A percentile compares a stretch with the other conserved stretches of the same genome.
phyloP scores from a whole-genome alignment of 2,329 filamentous ascomycete genomes.

The Ascosphaera aggregata region DNA sequence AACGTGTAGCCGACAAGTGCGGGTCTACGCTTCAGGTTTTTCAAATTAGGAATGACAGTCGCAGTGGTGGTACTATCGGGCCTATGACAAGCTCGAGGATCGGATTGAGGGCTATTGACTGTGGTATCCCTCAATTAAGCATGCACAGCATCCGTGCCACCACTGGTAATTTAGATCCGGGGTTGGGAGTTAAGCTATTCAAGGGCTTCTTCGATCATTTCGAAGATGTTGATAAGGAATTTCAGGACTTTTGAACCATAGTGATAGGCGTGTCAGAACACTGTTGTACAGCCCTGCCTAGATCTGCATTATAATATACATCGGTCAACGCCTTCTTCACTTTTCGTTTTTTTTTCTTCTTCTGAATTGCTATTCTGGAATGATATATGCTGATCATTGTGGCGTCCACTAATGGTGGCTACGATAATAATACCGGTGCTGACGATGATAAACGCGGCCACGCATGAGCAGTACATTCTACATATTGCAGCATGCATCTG shows the following conservation, averaged over 20 bases:
- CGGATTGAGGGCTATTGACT: constrained; percentile 69
- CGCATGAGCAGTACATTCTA: too few species aligned
- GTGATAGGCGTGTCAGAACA: too few species aligned
- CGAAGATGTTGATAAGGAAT: constrained; percentile 66
- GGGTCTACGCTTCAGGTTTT: constrained; percentile 60
- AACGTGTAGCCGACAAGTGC: constrained; percentile 51
- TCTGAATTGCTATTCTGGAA: too few species aligned
- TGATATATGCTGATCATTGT: too few species aligned
- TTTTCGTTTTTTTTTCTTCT: too few species aligned
- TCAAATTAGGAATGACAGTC: constrained; percentile 81
- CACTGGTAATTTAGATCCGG: constrained; percentile 65
- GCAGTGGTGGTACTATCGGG: constrained; percentile 84
- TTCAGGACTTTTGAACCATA: constrained; percentile 23
- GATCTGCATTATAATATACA: too few species aligned
- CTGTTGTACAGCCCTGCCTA: too few species aligned
- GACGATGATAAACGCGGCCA: too few species aligned
- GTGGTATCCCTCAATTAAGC: constrained; percentile 81
- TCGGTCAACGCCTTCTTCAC: too few species aligned
- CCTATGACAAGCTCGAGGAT: constrained; percentile 73
- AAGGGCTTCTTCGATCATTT: constrained; percentile 73
- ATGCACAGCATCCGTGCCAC: constrained; percentile 91
- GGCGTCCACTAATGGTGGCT: too few species aligned
- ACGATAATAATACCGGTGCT: too few species aligned
- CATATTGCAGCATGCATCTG: too few species aligned
- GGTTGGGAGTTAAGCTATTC: constrained; percentile 69